phyloP scores from a whole-genome alignment of 2,329 filamentous ascomycete genomes.

The Ilyonectria destructans region DNA sequence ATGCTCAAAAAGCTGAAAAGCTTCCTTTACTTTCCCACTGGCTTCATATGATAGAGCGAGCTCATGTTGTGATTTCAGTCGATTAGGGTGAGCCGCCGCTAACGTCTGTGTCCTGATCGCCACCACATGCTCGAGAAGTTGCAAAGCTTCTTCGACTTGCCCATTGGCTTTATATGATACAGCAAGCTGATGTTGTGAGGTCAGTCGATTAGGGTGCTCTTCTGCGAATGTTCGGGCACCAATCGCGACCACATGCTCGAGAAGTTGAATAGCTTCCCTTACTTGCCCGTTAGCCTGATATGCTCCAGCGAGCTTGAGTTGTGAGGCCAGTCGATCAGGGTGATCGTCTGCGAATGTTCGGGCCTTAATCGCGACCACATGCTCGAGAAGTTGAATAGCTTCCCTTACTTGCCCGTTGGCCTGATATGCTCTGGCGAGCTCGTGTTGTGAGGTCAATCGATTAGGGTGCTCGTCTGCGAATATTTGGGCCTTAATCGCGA shows the following conservation, averaged over 20 bases:
- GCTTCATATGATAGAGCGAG: background rate
- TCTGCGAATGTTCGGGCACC: accelerated
- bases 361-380: background rate
- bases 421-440: accelerated
- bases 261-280: background rate
- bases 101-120: too few relatives aligned
- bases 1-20: background rate
- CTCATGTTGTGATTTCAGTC: too few relatives aligned
- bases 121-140: background rate
- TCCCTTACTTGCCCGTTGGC: background rate
- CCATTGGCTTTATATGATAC: accelerated
- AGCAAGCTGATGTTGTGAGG: background rate
- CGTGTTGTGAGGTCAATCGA: background rate
- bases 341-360: accelerated
- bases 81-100: too few relatives aligned
- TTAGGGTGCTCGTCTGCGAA: background rate
- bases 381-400: background rate
- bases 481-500: background rate
- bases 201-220: background rate
- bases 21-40: background rate
- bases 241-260: background rate
- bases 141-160: background rate
- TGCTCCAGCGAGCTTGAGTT: background rate
- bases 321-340: background rate
- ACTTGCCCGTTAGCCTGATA: background rate